Evolutionary conservation across 176 grass and related monocot genomes (phyloP).

Genomic region (Hsuehochloa calcarea): DNA sequence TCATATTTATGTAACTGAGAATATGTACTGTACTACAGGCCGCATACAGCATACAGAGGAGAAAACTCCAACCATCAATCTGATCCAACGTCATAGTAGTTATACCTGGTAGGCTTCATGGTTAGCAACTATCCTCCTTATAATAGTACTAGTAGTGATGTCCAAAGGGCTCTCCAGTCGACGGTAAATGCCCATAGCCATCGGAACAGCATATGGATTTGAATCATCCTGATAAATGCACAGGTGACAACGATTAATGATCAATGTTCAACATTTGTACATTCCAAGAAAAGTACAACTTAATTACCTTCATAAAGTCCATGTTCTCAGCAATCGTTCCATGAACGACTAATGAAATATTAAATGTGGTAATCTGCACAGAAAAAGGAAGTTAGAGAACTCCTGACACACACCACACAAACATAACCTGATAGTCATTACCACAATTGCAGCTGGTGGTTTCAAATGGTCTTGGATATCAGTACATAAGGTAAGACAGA

Average conservation of each 20-base stretch:
- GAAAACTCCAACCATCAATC: neutral
- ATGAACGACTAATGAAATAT: slow-evolving; percentile 79
- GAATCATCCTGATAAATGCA: slow-evolving; percentile 63
- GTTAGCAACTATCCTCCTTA: slow-evolving; percentile 94
- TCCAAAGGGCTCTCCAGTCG: slow-evolving; percentile 78
- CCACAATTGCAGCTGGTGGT: slow-evolving; percentile 1
- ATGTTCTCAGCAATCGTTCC: slow-evolving; percentile 87
- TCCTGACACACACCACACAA: neutral
- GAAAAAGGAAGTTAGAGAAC: slow-evolving; percentile 9
- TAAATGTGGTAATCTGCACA: slow-evolving; percentile 83
- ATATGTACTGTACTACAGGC: neutral
- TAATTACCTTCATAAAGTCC: slow-evolving; percentile 60
- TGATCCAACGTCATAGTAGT: neutral
- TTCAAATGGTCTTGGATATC: neutral
- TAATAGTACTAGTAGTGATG: slow-evolving; percentile 94
- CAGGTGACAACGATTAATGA: neutral
- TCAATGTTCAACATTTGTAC: neutral
- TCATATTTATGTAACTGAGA: neutral
- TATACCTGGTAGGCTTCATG: slow-evolving; percentile 99
- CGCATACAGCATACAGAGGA: neutral
- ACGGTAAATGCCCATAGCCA: slow-evolving; percentile 69
- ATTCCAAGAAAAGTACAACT: neutral
- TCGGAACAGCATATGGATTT: slow-evolving; percentile 86
- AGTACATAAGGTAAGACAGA: neutral
- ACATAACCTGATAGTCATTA: neutral